These are phyloP conservation scores for Phytophthora crassamura DNA, from an alignment of 352 stramenopile genomes.

Conservation along the genomic window DNA sequence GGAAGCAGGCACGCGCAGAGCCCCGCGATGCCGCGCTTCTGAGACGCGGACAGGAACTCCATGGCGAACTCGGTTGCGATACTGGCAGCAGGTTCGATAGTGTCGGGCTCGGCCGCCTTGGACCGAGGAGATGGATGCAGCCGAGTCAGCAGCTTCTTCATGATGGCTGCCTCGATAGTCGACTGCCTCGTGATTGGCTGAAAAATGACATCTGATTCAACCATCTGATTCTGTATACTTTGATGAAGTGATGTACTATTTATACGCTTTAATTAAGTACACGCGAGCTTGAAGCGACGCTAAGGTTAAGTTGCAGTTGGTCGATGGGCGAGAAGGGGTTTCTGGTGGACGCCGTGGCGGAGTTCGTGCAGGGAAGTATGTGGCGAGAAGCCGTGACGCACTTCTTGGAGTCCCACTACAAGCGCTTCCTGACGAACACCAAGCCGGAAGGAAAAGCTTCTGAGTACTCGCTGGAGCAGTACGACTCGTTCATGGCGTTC, in stretches of 20 bases:
- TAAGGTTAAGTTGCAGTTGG: background rate
- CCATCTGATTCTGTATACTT: too few relatives aligned
- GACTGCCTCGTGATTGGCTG: too few relatives aligned
- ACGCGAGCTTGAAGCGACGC: constrained; percentile 28
- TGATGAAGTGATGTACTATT: too few relatives aligned
- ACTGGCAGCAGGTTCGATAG: background rate
- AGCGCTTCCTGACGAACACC: constrained; percentile 47
- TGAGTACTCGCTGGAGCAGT: constrained; percentile 63
- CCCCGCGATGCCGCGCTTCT: constrained; percentile 75
- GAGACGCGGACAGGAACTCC: constrained; percentile 49
- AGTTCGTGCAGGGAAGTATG: constrained; percentile 66
- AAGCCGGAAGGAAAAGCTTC: constrained; percentile 35
- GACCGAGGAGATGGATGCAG: constrained; percentile 10
- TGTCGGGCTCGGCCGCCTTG: background rate
- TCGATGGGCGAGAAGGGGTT: constrained; percentile 62
- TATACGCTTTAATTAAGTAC: constrained; percentile 5
- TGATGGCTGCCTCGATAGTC: constrained; percentile 10
- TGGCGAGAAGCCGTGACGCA: constrained; percentile 59
- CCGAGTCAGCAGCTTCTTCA: constrained; percentile 34
- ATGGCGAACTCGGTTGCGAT: constrained; percentile 29
- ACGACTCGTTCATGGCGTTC: constrained; percentile 72
- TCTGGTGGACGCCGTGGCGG: constrained; percentile 71
- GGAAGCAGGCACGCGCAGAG: constrained; percentile 75
- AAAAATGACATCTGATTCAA: too few relatives aligned
- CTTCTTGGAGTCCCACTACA: constrained; percentile 69